Conservation (phyloP, 140 eudicot species). For the Erigeron philadelphicus region DNA sequence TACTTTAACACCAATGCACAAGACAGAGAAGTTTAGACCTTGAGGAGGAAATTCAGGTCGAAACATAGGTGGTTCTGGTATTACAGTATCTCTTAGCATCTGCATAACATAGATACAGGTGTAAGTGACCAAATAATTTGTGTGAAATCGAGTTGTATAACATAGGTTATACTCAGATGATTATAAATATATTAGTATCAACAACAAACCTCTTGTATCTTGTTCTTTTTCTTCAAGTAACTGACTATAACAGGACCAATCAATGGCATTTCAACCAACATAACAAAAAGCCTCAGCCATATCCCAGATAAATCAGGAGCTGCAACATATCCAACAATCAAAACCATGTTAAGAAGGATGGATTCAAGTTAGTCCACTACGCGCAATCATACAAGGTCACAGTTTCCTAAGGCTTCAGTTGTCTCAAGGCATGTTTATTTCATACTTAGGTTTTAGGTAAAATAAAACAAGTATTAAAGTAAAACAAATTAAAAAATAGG, state of each 20-base stretch:
- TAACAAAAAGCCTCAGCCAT: constrained; percentile 40
- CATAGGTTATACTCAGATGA: not conserved
- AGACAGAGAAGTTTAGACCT: constrained; percentile 26
- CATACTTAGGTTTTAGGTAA: too few species aligned
- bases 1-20: not conserved
- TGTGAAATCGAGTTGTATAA: not conserved
- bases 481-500: too few species aligned
- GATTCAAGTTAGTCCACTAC: too few species aligned
- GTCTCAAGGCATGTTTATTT: too few species aligned
- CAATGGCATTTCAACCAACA: constrained; percentile 40
- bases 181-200: not conserved
- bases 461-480: too few species aligned
- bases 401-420: too few species aligned
- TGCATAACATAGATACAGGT: constrained; percentile 22
- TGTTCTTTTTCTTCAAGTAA: constrained; percentile 56
- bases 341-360: too few species aligned
- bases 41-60: constrained; percentile 78
- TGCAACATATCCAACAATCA: constrained; percentile 22
- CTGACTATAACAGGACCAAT: constrained; percentile 41
- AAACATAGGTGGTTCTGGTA: constrained; percentile 81
- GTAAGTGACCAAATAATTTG: not conserved
- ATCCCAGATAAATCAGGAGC: constrained; percentile 63
- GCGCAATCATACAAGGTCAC: too few species aligned
- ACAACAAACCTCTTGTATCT: constrained; percentile 39
- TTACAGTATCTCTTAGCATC: constrained; percentile 63